Evolutionary conservation across 192 early-diverging fungal species (phyloP).

Genomic region (Podila verticillata): DNA sequence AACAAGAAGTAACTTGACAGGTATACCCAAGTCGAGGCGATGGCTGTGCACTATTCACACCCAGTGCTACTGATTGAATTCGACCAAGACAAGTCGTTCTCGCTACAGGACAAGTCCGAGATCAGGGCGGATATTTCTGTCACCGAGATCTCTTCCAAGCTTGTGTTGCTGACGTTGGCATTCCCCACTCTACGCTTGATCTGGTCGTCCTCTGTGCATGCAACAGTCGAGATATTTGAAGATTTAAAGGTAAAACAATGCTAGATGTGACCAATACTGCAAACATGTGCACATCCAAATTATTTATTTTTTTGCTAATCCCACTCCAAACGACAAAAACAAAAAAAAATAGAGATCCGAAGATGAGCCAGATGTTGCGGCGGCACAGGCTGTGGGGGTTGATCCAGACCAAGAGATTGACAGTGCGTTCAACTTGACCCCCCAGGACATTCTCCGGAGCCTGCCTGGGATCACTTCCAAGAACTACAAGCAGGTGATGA

Average conservation of each 20-base stretch:
- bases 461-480: constrained; percentile 86
- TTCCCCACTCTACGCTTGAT: constrained; percentile 88
- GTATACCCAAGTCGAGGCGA: constrained; percentile 88
- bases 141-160: constrained; percentile 75
- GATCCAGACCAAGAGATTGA: constrained; percentile 70
- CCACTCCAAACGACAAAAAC: too few species aligned
- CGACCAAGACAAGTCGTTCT: constrained; percentile 84
- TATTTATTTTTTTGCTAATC: constrained; percentile 3
- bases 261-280: not conserved
- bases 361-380: constrained; percentile 76
- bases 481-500: constrained; percentile 85
- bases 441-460: constrained; percentile 82
- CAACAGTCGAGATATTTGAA: constrained; percentile 89
- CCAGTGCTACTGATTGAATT: constrained; percentile 94
- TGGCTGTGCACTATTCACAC: constrained; percentile 82
- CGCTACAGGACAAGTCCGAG: constrained; percentile 63
- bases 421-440: constrained; percentile 72
- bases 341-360: constrained; percentile 68
- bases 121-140: constrained; percentile 65
- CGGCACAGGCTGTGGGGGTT: constrained; percentile 76
- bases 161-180: constrained; percentile 77
- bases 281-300: too few species aligned
- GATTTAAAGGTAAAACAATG: constrained; percentile 90
- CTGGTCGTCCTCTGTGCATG: constrained; percentile 88
- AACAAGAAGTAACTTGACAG: constrained; percentile 21